Conservation (phyloP, 2,329 filamentous ascomycete genomes). For the Thermothelomyces thermophilus region DNA sequence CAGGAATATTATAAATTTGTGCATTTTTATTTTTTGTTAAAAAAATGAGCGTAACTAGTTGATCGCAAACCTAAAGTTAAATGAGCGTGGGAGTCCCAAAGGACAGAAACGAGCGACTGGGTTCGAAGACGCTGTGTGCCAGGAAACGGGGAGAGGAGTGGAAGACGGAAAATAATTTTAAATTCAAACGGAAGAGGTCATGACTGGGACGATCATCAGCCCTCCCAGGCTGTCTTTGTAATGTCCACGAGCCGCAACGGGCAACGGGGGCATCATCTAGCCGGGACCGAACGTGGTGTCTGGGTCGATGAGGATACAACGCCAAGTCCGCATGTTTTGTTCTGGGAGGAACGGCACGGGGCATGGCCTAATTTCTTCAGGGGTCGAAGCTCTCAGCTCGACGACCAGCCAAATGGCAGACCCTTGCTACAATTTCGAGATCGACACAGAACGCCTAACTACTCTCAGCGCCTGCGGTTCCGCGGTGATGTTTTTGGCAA, state of each 20-base stretch:
- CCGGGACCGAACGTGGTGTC: not conserved
- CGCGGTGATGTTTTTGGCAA: not conserved
- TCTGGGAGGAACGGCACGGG: not conserved
- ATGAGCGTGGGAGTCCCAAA: constrained; percentile 5
- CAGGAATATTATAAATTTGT: constrained; percentile 16
- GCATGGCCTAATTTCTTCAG: too few relatives aligned
- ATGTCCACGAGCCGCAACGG: too few relatives aligned
- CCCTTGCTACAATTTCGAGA: not conserved
- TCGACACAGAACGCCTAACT: not conserved
- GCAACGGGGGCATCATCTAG: not conserved
- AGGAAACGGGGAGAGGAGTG: not conserved
- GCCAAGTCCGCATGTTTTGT: not conserved
- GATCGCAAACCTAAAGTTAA: too few relatives aligned
- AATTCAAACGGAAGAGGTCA: not conserved
- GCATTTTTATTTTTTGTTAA: constrained; percentile 8
- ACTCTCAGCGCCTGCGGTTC: not conserved
- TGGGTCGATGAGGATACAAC: not conserved
- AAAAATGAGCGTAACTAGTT: constrained; percentile 2
- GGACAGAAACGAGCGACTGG: constrained; percentile 7
- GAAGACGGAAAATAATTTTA: not conserved
- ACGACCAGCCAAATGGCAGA: not conserved
- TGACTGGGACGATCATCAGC: not conserved
- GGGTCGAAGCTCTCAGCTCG: not conserved
- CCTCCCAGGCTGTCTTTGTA: not conserved
- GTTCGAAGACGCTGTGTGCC: constrained; percentile 5